These are phyloP conservation scores for Purpureocillium lavendulum DNA, from an alignment of 2,329 filamentous ascomycete genomes.

Conservation along the genomic window DNA sequence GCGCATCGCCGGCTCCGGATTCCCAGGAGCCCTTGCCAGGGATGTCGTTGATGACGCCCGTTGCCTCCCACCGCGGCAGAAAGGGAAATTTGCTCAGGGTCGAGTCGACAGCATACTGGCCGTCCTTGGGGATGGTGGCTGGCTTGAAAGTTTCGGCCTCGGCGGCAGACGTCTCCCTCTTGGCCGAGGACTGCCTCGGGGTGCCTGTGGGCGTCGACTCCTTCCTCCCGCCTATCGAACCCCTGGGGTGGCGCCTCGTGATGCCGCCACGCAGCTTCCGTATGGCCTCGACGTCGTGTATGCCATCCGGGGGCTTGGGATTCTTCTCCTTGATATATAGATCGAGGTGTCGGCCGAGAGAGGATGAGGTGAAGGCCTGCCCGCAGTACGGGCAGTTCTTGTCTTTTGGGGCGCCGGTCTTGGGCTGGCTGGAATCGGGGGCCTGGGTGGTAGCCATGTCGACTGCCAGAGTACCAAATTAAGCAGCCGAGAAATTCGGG, in stretches of 20 bases:
- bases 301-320: constrained; percentile 74
- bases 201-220: constrained; percentile 50
- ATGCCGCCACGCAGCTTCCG: constrained; percentile 74
- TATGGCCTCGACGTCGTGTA: constrained; percentile 88
- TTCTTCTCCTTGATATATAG: constrained; percentile 92
- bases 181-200: constrained; percentile 30
- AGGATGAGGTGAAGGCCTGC: constrained; percentile 88
- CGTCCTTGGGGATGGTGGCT: constrained; percentile 31
- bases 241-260: constrained; percentile 74
- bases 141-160: constrained; percentile 28
- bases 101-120: constrained; percentile 33
- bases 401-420: constrained; percentile 59
- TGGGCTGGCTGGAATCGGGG: constrained; percentile 30
- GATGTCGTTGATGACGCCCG: constrained; percentile 71
- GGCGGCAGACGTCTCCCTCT: constrained; percentile 29
- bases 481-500: background rate
- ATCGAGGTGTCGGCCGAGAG: constrained; percentile 85
- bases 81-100: constrained; percentile 46
- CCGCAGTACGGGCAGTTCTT: constrained; percentile 81
- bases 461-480: constrained; percentile 16
- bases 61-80: constrained; percentile 64
- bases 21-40: constrained; percentile 31
- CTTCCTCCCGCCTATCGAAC: constrained; percentile 49
- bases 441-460: constrained; percentile 20
- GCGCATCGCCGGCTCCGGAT: constrained; percentile 16